Percentiles rank a stretch among this genome's conserved stretches.
Evolutionary conservation across 148 eudicot genomes (phyloP).

Genomic region (Rhododendron vialii): DNA sequence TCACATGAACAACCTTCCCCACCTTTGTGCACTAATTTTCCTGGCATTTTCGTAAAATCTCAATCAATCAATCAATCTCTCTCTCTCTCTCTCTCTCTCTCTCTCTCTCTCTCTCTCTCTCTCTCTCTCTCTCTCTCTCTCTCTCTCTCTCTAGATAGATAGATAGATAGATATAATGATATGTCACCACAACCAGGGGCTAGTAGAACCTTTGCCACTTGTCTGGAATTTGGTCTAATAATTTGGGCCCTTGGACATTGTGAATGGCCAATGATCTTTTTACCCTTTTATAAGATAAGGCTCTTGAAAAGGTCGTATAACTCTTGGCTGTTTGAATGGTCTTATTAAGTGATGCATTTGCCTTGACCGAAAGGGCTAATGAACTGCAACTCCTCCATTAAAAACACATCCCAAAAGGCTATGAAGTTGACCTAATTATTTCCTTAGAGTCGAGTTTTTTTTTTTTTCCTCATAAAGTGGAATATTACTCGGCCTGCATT

Average conservation of each 20-base stretch:
- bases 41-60: too few relatives aligned
- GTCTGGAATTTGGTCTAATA: neutral
- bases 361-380: neutral
- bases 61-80: neutral
- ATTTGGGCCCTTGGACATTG: conserved; percentile 1
- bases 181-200: neutral
- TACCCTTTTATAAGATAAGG: neutral
- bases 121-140: too few relatives aligned
- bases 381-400: neutral
- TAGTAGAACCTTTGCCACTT: neutral
- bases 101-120: too few relatives aligned
- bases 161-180: neutral
- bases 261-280: neutral
- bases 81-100: too few relatives aligned
- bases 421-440: neutral
- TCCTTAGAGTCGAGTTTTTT: neutral
- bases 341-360: neutral
- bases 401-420: neutral
- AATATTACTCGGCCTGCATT: neutral
- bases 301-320: neutral
- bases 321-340: neutral
- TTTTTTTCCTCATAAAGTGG: too few relatives aligned
- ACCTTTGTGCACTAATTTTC: too few relatives aligned
- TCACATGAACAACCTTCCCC: too few relatives aligned
- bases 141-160: neutral